Base-by-base conservation (phyloP, 2,329 filamentous ascomycete species). In the Keithomyces neogunnii region DNA sequence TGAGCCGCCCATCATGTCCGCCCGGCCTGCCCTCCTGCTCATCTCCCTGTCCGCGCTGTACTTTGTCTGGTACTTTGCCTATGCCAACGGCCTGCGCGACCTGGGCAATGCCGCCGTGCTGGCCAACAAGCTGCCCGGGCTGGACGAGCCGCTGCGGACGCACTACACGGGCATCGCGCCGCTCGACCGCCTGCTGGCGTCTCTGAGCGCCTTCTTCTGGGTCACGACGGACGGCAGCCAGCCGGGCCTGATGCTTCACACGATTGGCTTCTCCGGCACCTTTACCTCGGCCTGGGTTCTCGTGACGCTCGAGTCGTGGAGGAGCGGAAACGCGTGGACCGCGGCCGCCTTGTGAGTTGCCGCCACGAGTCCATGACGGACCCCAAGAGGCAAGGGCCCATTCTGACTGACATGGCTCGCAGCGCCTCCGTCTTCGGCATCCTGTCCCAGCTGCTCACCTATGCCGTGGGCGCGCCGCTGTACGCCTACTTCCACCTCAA, bases 161-260 rank as follows among this genome's bases (percentile, higher is more conserved):
- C 51, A 42, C 45, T 59, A 57, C 50, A 45, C 50, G 29, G 56
- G 56, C 31, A 33, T 51, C 11, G 32, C 4, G 35, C 42, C 40
- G 19, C 13, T 54, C n/a, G 57, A 59, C 43, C 38, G 50, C 38
- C 44, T 55, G 3, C 51, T 58, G 30, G 49, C 56, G 28, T 43
- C 43, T 11, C 49, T 59, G 49, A 56, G 55, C n/a, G 38, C 48
- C 36, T 55, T 58, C 49, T 59, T 59, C 51, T 59, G 56, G 56
- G 49, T 55, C 35, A 26, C 55, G 5, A 28, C 52, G n/a, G 49
- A 57, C 3, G 51, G 49, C 0, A 50, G 32, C 26, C 51, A 54
- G 33, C 53, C 56, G 6, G 55, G 31, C 6, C 33, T 58, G 47
- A 45, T 55, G n/a, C 50, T 59, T 33, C 56, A 59, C 33, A 52